Base-by-base conservation (phyloP, 2,329 filamentous ascomycete genomes). In the Septoria linicola region DNA sequence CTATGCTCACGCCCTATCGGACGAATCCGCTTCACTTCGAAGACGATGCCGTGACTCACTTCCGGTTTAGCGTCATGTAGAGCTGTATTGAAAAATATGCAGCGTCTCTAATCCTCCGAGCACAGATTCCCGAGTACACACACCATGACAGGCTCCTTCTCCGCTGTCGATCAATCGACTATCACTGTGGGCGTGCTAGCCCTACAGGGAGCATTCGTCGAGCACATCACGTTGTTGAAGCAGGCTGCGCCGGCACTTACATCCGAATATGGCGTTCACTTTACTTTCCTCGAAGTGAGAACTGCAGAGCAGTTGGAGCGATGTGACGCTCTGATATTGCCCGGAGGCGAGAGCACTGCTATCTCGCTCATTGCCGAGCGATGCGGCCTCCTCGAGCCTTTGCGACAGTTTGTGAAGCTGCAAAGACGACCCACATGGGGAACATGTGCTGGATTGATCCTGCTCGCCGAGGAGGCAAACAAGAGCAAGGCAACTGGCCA, bases 291-390 rank as follows among this genome's bases (percentile, higher is more conserved):
- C 57, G 85, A 96, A 70, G 89, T 97, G 40, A 85, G 92, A 53
- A 96, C 85, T 5, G 73, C 81, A 2, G 73, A 76, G 5, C 80
- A 96, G 63, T 79, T 99, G 25, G 73, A 78, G 3, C 70, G 68
- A 60, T 97, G 91, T 72, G 83, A 92, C 70, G 92, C 83, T 20
- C 79, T 99, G 36, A 83, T 99, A 66, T 83, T 99, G 40, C 93
- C 93, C 2, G 93, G 93, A 45, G 93, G 93, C 55, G 93, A 99
- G 71, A 96, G 89, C 72, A 97, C 93, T 1, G 86, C 92, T 3
- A 95, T 99, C 61, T 89, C 89, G 8, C 80, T 96, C 23, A 88
- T 96, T 13, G 93, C 93, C 3, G 83, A 83, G 17, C 81, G 91
- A 58, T 89, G 87, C 0, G 84, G 85, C 13, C 73, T 99, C 30